These are phyloP conservation scores for Chamaecrista fasciculata DNA, from an alignment of 306 rosid species.

Conservation along the genomic window DNA sequence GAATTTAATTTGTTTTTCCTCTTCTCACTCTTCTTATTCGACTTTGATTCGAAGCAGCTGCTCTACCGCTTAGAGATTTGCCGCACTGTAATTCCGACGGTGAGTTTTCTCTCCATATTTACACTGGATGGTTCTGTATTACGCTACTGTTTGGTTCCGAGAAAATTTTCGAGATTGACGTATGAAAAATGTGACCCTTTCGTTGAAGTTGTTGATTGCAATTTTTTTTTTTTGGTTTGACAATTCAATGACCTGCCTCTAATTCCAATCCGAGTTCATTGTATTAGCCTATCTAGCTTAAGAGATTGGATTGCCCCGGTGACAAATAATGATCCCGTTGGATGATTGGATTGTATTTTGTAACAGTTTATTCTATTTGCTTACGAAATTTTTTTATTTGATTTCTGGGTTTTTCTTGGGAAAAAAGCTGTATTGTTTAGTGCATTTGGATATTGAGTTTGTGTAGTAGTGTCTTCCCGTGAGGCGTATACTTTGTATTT, in stretches of 20 bases:
- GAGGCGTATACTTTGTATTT: not conserved
- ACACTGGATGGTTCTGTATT: not conserved
- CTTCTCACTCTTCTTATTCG: not conserved
- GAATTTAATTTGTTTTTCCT: not conserved
- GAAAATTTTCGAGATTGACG: not conserved
- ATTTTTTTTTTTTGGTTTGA: not conserved
- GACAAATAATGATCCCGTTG: not conserved
- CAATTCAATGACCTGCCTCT: not conserved
- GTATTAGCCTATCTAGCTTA: not conserved
- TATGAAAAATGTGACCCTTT: not conserved
- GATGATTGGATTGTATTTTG: not conserved
- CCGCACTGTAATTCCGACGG: not conserved
- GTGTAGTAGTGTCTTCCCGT: not conserved
- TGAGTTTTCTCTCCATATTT: not conserved
- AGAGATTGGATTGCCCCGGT: not conserved
- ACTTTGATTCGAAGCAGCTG: not conserved
- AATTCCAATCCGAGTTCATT: not conserved
- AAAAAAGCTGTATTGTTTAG: not conserved
- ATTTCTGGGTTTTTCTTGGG: not conserved
- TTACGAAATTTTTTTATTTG: not conserved
- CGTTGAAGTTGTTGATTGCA: not conserved
- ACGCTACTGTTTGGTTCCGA: not conserved
- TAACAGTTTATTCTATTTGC: not conserved
- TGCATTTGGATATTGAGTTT: not conserved
- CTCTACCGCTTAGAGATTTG: not conserved